Evolutionary conservation across 768 basidiomycete genomes (phyloP), one percentile per base, ranked within the genome.

Genomic region (Leccinum incarnatum): DNA sequence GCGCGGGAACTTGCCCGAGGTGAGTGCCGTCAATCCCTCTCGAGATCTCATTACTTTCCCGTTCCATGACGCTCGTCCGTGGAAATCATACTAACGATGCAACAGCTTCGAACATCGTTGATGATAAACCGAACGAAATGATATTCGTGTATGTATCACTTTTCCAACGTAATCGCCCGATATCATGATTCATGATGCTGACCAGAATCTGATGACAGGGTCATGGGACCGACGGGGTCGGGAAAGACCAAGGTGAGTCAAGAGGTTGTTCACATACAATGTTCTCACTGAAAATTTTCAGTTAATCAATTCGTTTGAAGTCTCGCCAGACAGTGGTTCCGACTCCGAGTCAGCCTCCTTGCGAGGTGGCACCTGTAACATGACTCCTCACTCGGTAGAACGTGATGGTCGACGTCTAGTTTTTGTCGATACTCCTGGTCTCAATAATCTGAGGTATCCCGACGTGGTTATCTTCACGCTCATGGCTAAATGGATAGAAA

Each of bases 401-500:
- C 15, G 29, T 15, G 58, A 49, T 49, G 51, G 48, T 30, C 55
- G 36, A 46, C 27, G 5, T n/a, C 5, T 61, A 5, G 50, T 53
- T 6, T 46, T 61, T 10, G 34, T 56, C n/a, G 59, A 61, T 15
- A 62, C 61, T n/a, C n/a, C n/a, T n/a, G n/a, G n/a, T n/a, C n/a
- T n/a, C n/a, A n/a, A n/a, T n/a, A n/a, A n/a, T n/a, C n/a, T n/a
- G n/a, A n/a, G n/a, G n/a, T n/a, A n/a, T n/a, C n/a, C n/a, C n/a
- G n/a, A n/a, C n/a, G n/a, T n/a, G n/a, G n/a, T n/a, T n/a, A n/a
- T n/a, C n/a, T n/a, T n/a, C n/a, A n/a, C n/a, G n/a, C n/a, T n/a
- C n/a, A n/a, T n/a, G n/a, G n/a, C n/a, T n/a, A n/a, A n/a, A n/a
- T n/a, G n/a, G n/a, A n/a, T n/a, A n/a, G n/a, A n/a, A n/a, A n/a